A percentile compares a stretch with the other conserved stretches of the same genome.
Conservation (phyloP, 83 land plant genomes). For the Picea abies region DNA sequence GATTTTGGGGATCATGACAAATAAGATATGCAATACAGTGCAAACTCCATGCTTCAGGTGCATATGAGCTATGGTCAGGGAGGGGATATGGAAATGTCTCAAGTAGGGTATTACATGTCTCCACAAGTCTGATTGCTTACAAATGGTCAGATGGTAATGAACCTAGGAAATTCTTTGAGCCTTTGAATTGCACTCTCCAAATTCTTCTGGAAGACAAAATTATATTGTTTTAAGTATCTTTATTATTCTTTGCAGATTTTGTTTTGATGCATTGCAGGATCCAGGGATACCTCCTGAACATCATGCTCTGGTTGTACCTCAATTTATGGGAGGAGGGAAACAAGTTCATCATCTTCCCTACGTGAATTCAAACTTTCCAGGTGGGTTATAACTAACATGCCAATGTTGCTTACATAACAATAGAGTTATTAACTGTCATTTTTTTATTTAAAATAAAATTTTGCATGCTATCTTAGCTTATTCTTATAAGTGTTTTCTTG, state of each 20-base stretch:
- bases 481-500: conserved; percentile 18
- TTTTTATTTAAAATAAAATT: conserved; percentile 26
- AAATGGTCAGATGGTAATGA: conserved; percentile 53
- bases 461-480: conserved; percentile 49
- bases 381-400: not conserved
- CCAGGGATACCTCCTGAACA: conserved; percentile 61
- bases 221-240: not conserved
- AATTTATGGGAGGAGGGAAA: too few relatives aligned
- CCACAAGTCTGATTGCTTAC: conserved; percentile 48
- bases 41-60: conserved; percentile 76
- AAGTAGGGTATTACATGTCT: conserved; percentile 10
- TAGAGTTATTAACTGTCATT: not conserved
- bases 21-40: conserved; percentile 28
- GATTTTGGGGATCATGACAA: conserved; percentile 48
- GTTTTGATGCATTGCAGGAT: conserved; percentile 44
- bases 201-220: not conserved
- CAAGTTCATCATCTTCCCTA: conserved; percentile 58
- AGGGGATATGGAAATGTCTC: conserved; percentile 42
- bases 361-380: conserved; percentile 23
- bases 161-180: not conserved
- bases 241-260: conserved; percentile 17
- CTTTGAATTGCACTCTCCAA: not conserved
- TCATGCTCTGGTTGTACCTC: conserved; percentile 46
- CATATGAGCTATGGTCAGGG: conserved; percentile 83
- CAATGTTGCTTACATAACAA: not conserved